Base-by-base conservation (phyloP, 768 basidiomycete species). In the Cytidiella melzeri region DNA sequence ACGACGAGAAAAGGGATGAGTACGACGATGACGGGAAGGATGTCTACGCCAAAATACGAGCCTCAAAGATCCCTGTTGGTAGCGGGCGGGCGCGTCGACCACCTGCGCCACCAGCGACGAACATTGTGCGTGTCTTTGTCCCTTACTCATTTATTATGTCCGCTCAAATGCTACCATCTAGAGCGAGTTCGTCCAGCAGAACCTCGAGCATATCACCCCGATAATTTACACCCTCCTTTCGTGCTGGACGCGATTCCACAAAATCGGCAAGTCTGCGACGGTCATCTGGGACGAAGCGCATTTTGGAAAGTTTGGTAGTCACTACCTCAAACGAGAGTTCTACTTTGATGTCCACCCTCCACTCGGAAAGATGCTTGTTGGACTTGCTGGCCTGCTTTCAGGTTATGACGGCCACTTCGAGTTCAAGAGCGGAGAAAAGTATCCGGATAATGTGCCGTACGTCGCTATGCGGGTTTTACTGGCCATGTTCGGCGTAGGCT, bases 231-330 rank as follows among this genome's bases (percentile, higher is more conserved):
- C 94, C 37, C 79, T 95, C 26, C 80, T 97, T 40, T 84, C 92
- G 10, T 93, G 95, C 72, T 92, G 89, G 80, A 96, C 95, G 4
- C 85, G 94, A 24, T 95, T 87, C 67, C 87, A 94, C 73, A 79
- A 84, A 58, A 99, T 99, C 41, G 95, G 96, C 11, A 79, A 82
- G 48, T 77, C 89, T 27, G 78, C 86, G 61, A 63, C 78, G 55
- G 95, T 99, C 67, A 83, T 98, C 51, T 98, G 95, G 96, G 96
- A 99, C 67, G 96, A 99, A 73, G 95, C 96, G 34, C 96, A 99
- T 68, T 99, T 98, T 68, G 96, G 96, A 58, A 98, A 99, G 70
- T 98, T 99, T 69, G 96, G 92, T 44, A 91, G 91, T 44, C 87
- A 97, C 68, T 98, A 99, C 68, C 83, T 99, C 68, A 96, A 97